These are phyloP conservation scores for Porcisia deanei DNA, from an alignment of 208 protist genomes.

Conservation along the genomic window DNA sequence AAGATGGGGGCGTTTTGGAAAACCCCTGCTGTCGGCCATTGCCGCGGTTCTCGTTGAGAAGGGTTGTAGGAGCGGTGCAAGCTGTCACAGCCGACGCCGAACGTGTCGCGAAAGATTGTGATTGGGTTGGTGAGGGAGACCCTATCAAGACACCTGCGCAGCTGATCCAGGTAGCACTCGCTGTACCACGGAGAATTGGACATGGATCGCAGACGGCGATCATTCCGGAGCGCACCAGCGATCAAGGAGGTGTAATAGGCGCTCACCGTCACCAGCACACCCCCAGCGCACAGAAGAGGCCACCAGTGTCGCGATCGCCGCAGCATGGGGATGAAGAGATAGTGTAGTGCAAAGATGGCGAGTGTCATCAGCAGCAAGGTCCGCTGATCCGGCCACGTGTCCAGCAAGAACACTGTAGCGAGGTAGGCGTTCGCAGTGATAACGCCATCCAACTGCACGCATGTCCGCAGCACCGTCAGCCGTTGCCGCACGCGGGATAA, in stretches of 20 bases:
- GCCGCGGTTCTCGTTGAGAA: background rate
- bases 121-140: background rate
- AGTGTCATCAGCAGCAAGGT: conserved; percentile 18
- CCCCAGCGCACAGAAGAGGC: conserved; percentile 26
- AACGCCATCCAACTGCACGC: conserved; percentile 56
- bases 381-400: conserved; percentile 26
- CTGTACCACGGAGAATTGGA: conserved; percentile 31
- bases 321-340: conserved; percentile 39
- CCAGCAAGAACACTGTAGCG: conserved; percentile 42
- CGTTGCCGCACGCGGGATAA: conserved; percentile 31
- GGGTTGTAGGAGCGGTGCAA: background rate
- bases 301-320: conserved; percentile 33
- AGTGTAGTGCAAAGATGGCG: conserved; percentile 25
- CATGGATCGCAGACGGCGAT: conserved; percentile 16
- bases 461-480: conserved; percentile 47
- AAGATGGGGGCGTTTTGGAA: background rate
- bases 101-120: conserved; percentile 15
- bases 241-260: conserved; percentile 18
- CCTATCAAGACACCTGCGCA: conserved; percentile 12
- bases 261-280: conserved; percentile 20
- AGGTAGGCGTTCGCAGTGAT: conserved; percentile 43
- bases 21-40: background rate
- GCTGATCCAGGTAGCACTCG: conserved; percentile 25
- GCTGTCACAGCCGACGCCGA: background rate
- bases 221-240: conserved; percentile 5